phyloP scores from a whole-genome alignment of 192 early-diverging fungal genomes.

The Coemansia sp. region DNA sequence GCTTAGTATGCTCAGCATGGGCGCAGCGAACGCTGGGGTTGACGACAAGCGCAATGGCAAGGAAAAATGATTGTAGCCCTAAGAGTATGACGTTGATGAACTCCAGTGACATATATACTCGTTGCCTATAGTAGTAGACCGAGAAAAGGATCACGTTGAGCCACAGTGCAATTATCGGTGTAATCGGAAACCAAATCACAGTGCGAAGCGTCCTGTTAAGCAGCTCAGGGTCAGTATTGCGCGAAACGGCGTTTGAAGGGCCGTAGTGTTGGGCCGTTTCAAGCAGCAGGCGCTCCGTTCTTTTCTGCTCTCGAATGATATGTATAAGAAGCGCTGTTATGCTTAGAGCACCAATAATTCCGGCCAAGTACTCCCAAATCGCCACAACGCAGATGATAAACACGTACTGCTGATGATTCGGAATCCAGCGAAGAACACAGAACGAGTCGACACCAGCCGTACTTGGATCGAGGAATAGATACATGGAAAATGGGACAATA shows the following conservation, averaged over 20 bases:
- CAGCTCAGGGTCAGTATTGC: slow-evolving; percentile 8
- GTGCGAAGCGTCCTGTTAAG: slow-evolving; percentile 24
- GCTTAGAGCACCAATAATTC: slow-evolving; percentile 31
- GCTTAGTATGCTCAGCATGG: not conserved
- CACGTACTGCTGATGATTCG: slow-evolving; percentile 9
- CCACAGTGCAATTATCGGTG: slow-evolving; percentile 41
- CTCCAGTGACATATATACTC: slow-evolving; percentile 19
- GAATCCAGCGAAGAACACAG: slow-evolving; percentile 4
- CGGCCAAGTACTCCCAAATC: slow-evolving; percentile 31
- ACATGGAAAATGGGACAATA: slow-evolving; percentile 15
- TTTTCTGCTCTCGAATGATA: slow-evolving; percentile 21
- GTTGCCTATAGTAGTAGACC: slow-evolving; percentile 22
- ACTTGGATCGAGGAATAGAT: slow-evolving; percentile 15
- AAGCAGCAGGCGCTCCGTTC: slow-evolving; percentile 2
- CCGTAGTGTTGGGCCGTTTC: slow-evolving; percentile 16
- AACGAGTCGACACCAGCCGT: not conserved
- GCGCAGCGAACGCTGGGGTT: slow-evolving; percentile 25
- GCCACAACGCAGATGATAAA: slow-evolving; percentile 8
- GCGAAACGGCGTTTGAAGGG: not conserved
- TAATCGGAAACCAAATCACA: slow-evolving; percentile 46
- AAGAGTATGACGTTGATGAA: slow-evolving; percentile 30
- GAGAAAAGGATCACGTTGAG: slow-evolving; percentile 25
- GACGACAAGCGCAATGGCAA: slow-evolving; percentile 34
- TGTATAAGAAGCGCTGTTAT: slow-evolving; percentile 7
- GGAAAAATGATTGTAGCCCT: slow-evolving; percentile 29